phyloP scores from a whole-genome alignment of 805 yeast species.

The Metschnikowia reukaufii region DNA sequence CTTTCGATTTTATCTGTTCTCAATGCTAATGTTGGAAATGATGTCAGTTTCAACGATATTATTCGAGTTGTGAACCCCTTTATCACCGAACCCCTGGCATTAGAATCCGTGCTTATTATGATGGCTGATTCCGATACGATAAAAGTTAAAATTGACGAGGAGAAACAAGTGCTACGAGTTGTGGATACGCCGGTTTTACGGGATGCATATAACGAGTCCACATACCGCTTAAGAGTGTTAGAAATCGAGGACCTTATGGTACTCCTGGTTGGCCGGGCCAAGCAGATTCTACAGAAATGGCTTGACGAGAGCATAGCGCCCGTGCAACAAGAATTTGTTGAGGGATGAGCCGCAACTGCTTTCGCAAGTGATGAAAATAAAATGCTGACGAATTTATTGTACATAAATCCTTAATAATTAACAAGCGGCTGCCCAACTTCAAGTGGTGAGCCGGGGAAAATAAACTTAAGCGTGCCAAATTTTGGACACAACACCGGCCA shows the following conservation, averaged over 20 bases:
- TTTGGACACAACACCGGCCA: conserved; percentile 48
- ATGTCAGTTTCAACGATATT: conserved; percentile 19
- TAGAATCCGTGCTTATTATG: conserved; percentile 26
- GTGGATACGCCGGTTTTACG: conserved; percentile 23
- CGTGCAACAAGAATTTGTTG: conserved; percentile 3
- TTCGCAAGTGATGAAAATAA: not conserved
- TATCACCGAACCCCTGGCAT: not conserved
- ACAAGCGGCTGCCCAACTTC: not conserved
- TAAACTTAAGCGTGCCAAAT: conserved; percentile 11
- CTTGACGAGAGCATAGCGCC: conserved; percentile 11
- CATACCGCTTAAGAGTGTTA: conserved; percentile 26
- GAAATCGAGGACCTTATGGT: conserved; percentile 25
- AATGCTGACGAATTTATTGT: conserved; percentile 6
- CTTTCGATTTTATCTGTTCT: conserved; percentile 28
- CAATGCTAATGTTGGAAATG: conserved; percentile 25
- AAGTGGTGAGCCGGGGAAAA: too few species aligned
- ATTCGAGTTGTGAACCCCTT: conserved; percentile 9
- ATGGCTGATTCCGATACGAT: conserved; percentile 28
- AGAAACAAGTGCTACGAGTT: conserved; percentile 18
- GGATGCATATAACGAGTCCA: conserved; percentile 32
- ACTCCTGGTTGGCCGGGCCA: conserved; percentile 21
- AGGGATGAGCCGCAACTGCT: not conserved
- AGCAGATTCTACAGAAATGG: conserved; percentile 26
- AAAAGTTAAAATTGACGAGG: conserved; percentile 31
- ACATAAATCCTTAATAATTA: not conserved